phyloP scores from a whole-genome alignment of 139 green algal genomes.

The Marvania coccoides region DNA sequence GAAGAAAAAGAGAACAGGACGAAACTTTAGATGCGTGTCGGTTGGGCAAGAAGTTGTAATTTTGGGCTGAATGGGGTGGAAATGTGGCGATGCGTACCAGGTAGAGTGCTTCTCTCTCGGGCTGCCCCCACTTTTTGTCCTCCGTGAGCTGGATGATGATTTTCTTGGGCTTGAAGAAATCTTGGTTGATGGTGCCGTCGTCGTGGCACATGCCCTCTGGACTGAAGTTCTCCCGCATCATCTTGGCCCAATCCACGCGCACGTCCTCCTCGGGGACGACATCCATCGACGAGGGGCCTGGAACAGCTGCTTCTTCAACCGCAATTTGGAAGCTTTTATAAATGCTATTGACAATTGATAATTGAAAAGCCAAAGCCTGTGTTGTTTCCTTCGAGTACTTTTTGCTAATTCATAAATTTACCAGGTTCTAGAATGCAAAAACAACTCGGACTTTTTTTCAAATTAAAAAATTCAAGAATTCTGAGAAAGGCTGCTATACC shows the following conservation, averaged over 20 bases:
- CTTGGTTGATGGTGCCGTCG: conserved; percentile 66
- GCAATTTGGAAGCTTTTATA: background rate
- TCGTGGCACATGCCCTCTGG: conserved; percentile 50
- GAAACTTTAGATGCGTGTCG: background rate
- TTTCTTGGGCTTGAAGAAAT: conserved; percentile 69
- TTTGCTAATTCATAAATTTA: no score
- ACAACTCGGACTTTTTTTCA: no score
- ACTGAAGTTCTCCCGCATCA: conserved; percentile 53
- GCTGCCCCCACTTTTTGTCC: conserved; percentile 53
- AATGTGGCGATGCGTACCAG: conserved; percentile 21
- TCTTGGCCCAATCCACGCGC: conserved; percentile 36
- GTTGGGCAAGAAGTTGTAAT: background rate
- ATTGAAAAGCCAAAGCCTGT: no score
- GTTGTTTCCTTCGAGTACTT: no score
- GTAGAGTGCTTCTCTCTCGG: conserved; percentile 48
- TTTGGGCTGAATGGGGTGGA: background rate
- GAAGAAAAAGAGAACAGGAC: background rate
- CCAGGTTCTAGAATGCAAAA: no score
- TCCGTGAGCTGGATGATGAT: conserved; percentile 38
- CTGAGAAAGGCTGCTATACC: no score
- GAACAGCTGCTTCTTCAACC: background rate
- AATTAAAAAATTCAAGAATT: no score
- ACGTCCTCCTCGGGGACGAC: background rate
- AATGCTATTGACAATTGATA: background rate
- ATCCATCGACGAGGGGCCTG: background rate